Percentiles rank a stretch among this genome's conserved stretches.
Conservation (phyloP, 1,284 basidiomycete species). For the Fomitopsis betulina region DNA sequence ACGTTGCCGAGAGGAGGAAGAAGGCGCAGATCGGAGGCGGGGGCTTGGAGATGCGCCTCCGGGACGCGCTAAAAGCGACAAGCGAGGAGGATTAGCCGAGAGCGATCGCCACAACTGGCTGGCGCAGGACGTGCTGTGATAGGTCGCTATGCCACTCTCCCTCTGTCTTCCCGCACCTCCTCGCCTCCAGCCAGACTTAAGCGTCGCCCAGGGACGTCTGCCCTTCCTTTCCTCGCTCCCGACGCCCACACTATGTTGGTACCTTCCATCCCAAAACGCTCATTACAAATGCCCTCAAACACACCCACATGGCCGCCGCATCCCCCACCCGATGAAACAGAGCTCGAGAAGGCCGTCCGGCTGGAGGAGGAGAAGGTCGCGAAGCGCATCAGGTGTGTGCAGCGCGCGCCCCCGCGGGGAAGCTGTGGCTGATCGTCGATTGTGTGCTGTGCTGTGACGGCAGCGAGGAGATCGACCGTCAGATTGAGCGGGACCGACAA, state of each 20-base stretch:
- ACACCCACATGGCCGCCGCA: conserved; percentile 24
- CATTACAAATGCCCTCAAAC: not conserved
- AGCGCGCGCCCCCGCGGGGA: not conserved
- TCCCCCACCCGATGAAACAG: conserved; percentile 19
- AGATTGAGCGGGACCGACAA: conserved; percentile 39
- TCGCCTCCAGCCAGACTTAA: not conserved
- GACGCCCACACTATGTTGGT: not conserved
- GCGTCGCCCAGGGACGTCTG: not conserved
- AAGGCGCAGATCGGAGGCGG: not conserved
- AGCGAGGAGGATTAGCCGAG: not conserved
- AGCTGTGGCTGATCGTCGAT: not conserved
- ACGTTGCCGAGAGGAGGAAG: not conserved
- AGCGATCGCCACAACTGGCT: not conserved
- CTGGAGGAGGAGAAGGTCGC: conserved; percentile 45
- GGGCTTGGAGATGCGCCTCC: not conserved
- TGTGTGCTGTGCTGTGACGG: not conserved
- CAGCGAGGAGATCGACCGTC: conserved; percentile 52
- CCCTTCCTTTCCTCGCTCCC: not conserved
- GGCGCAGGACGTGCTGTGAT: not conserved
- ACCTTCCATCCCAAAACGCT: not conserved
- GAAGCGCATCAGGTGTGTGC: conserved; percentile 37
- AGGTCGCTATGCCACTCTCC: not conserved
- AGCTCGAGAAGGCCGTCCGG: conserved; percentile 27
- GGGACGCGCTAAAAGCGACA: not conserved
- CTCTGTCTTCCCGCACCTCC: not conserved